Base-by-base conservation (phyloP, 2,329 filamentous ascomycete genomes). In the Cladosporium sp. region DNA sequence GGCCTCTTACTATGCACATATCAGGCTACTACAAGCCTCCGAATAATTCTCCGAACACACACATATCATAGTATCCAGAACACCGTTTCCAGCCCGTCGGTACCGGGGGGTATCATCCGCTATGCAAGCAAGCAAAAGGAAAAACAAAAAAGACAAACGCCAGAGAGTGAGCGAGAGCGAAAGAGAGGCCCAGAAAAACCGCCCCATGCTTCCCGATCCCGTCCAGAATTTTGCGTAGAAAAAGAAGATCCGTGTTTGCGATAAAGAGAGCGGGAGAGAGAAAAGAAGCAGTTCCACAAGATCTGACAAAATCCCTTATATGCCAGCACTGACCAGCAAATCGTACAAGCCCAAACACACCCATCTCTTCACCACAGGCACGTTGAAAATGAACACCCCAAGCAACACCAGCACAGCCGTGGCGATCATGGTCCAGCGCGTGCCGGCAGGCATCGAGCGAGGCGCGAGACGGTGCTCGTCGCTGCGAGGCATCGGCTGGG, bases 261-360 rank as follows among this genome's bases (percentile, higher is more conserved):
- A 26, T 1, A 26, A 26, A 26, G 23, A 26, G 23, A 26, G 23
- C 1, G 23, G 23, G 23, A 26, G 23, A n/a, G 33, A 40, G 5
- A 18, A 8, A 7, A 18, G 16, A 5, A 5, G 4, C 14, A 18
- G 23, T 26, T 23, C 21, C 7, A n/a, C 46, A 50, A 26, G 21
- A 26, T 50, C n/a, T 26, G 23, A 26, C 23, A 26, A 26, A 26
- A 26, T 26, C 23, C 23, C 23, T 21, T 7, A 55, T 2, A 55
- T 14, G 4, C 52, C 52, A 33, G 28, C 28, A 33, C 52, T 46
- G 56, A 63, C 61, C 31, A 63, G 35, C 23, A 55, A 56, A 56
- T 63, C 61, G 56, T 63, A 63, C 33, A 63, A 26, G 26, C 61
- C 61, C 61, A 63, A 56, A 46, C 55, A 63, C 16, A 63, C 50